Conservation (phyloP, 2,329 filamentous ascomycete species). For the Trichophyton simii region DNA sequence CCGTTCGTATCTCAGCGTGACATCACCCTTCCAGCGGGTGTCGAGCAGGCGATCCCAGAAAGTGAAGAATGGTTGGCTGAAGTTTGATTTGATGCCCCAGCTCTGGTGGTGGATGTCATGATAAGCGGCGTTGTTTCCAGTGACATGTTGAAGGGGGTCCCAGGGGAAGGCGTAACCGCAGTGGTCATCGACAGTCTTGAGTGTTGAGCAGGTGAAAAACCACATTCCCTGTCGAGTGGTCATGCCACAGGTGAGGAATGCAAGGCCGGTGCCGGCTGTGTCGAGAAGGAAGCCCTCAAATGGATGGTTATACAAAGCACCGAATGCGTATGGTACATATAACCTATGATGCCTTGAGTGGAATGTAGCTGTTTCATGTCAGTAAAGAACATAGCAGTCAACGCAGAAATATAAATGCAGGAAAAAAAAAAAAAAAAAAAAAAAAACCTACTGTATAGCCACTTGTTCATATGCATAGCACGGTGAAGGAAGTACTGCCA, state of each 20-base stretch:
- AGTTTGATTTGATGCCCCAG: slow-evolving; percentile 79
- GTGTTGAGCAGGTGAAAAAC: slow-evolving; percentile 78
- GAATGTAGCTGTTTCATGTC: slow-evolving; percentile 52
- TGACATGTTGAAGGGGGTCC: slow-evolving; percentile 84
- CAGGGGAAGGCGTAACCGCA: slow-evolving; percentile 93
- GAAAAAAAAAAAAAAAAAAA: not conserved
- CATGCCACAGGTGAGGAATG: slow-evolving; percentile 70
- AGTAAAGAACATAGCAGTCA: slow-evolving; percentile 1
- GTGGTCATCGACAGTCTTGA: slow-evolving; percentile 97
- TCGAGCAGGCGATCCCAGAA: slow-evolving; percentile 80
- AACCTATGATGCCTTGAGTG: slow-evolving; percentile 93
- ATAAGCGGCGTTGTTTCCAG: slow-evolving; percentile 89
- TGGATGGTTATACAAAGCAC: slow-evolving; percentile 92
- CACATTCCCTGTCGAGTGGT: slow-evolving; percentile 73
- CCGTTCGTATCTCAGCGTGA: slow-evolving; percentile 46
- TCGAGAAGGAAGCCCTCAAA: slow-evolving; percentile 89
- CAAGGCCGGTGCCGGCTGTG: slow-evolving; percentile 72
- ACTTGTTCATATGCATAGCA: slow-evolving; percentile 93
- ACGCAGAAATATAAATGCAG: no score
- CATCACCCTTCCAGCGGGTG: slow-evolving; percentile 65
- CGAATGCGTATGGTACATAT: slow-evolving; percentile 95
- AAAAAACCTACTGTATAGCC: slow-evolving; percentile 67
- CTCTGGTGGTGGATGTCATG: slow-evolving; percentile 98
- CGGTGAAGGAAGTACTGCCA: slow-evolving; percentile 99
- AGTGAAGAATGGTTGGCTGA: slow-evolving; percentile 54